Percentiles rank a stretch among this genome's conserved stretches.
These are phyloP conservation scores for Anisodus tanguticus DNA, from an alignment of 257 asterid genomes.

Conservation along the genomic window DNA sequence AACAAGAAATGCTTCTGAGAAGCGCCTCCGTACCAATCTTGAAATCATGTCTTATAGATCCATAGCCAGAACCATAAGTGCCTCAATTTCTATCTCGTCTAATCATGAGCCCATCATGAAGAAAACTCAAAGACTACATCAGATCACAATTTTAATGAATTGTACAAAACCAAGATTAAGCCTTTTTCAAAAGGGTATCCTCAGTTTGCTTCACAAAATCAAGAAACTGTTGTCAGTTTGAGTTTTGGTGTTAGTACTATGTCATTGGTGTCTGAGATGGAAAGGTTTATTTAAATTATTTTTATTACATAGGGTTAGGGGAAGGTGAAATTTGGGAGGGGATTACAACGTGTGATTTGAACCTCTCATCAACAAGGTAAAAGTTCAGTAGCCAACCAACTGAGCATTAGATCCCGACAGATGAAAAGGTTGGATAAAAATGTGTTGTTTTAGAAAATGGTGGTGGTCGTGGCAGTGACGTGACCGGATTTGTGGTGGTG, in stretches of 20 bases:
- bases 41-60: constrained; percentile 18
- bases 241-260: constrained; percentile 22
- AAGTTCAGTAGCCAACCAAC: too few species aligned
- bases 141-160: background rate
- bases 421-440: background rate
- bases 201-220: background rate
- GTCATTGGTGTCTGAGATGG: background rate
- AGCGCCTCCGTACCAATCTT: constrained; percentile 20
- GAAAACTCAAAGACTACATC: constrained; percentile 11
- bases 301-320: too few species aligned
- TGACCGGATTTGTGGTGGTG: background rate
- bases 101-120: background rate
- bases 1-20: constrained; percentile 24
- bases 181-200: background rate
- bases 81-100: background rate
- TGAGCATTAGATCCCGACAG: too few species aligned
- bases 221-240: constrained; percentile 11
- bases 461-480: constrained; percentile 3
- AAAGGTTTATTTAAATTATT: background rate
- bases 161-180: background rate
- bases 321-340: too few species aligned
- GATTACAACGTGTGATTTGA: too few species aligned
- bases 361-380: too few species aligned
- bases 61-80: constrained; percentile 24
- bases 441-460: background rate